A percentile compares a stretch with the other conserved stretches of the same genome.
Conservation (phyloP, 2,329 filamentous ascomycete species). For the Rhynchosporium graminicola region DNA sequence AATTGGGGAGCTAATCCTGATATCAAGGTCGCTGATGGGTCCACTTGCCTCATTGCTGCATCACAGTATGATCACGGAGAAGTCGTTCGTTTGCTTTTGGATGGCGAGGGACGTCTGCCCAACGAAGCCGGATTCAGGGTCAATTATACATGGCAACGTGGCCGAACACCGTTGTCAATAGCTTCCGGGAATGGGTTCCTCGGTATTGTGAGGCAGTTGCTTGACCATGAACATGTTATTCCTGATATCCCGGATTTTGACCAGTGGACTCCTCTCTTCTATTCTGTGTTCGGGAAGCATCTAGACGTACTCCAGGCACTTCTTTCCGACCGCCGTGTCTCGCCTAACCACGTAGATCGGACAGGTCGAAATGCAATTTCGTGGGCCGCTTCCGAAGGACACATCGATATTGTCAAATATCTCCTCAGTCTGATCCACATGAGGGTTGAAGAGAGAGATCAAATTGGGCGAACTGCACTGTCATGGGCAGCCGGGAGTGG, state of each 20-base stretch:
- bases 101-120: constrained; percentile 27
- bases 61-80: constrained; percentile 38
- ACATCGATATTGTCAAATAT: constrained; percentile 30
- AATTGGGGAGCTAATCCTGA: constrained; percentile 32
- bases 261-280: constrained; percentile 41
- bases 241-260: constrained; percentile 35
- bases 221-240: constrained; percentile 28
- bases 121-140: constrained; percentile 23
- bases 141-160: constrained; percentile 32
- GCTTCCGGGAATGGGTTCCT: constrained; percentile 40
- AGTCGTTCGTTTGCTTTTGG: constrained; percentile 36
- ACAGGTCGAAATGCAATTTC: constrained; percentile 40
- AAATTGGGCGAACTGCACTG: constrained; percentile 39
- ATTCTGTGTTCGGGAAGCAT: constrained; percentile 38
- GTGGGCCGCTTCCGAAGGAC: constrained; percentile 42
- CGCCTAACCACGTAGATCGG: constrained; percentile 41
- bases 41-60: constrained; percentile 40
- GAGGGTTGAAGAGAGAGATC: constrained; percentile 38
- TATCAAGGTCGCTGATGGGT: constrained; percentile 20
- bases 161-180: constrained; percentile 41
- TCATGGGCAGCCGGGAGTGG: constrained; percentile 40
- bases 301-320: constrained; percentile 33
- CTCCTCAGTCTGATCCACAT: constrained; percentile 36
- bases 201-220: constrained; percentile 38
- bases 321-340: constrained; percentile 30